Evolutionary conservation across 352 stramenopile genomes (phyloP).

Genomic region (Phytophthora tubulina): DNA sequence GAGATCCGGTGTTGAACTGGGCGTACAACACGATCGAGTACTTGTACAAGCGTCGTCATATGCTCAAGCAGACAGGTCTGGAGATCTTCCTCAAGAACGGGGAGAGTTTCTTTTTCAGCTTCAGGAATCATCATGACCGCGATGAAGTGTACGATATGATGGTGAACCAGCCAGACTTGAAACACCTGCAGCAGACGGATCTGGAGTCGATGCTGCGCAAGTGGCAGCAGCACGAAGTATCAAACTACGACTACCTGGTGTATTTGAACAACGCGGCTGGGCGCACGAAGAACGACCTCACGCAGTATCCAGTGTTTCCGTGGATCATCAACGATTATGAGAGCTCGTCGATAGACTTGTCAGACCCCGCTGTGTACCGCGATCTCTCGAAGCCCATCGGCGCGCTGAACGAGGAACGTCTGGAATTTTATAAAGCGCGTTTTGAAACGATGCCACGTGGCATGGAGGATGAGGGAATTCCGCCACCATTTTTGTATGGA

Average conservation of each 20-base stretch:
- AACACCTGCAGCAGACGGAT: constrained; percentile 68
- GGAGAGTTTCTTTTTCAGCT: constrained; percentile 87
- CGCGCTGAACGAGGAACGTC: constrained; percentile 91
- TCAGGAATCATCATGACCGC: constrained; percentile 69
- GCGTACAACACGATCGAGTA: constrained; percentile 81
- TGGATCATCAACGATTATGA: constrained; percentile 96
- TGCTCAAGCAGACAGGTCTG: constrained; percentile 90
- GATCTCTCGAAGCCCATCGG: constrained; percentile 97
- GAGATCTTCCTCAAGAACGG: constrained; percentile 86
- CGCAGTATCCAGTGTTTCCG: constrained; percentile 98
- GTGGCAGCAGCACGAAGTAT: constrained; percentile 90
- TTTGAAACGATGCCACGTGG: constrained; percentile 92
- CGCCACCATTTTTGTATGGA: constrained; percentile 97
- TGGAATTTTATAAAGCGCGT: constrained; percentile 90
- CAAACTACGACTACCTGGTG: constrained; percentile 95
- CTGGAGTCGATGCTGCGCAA: constrained; percentile 83
- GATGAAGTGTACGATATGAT: constrained; percentile 91
- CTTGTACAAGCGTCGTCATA: constrained; percentile 90
- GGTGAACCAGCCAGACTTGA: constrained; percentile 75
- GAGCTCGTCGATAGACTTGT: constrained; percentile 86
- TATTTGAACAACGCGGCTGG: constrained; percentile 91
- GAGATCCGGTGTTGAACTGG: constrained; percentile 88
- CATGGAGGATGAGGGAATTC: constrained; percentile 83
- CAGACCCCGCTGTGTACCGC: constrained; percentile 86
- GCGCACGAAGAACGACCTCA: constrained; percentile 90